Evolutionary conservation across 495 filamentous ascomycete genomes (phyloP).

Genomic region (Choiromyces venosus): DNA sequence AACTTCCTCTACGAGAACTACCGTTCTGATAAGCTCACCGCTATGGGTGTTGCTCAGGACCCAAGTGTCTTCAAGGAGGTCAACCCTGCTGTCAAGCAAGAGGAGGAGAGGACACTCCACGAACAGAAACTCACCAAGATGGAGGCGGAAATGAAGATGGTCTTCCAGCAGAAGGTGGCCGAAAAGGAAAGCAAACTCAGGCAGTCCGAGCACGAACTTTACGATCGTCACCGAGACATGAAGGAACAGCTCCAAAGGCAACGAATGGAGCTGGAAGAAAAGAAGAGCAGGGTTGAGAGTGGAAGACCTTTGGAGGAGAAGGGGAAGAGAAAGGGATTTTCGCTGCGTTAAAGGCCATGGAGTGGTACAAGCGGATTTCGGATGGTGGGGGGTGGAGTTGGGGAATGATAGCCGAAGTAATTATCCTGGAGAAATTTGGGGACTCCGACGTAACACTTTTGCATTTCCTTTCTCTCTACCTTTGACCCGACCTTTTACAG

Average conservation of each 20-base stretch:
- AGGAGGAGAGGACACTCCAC: constrained; percentile 94
- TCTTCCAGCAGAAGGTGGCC: constrained; percentile 99
- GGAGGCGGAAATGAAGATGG: constrained; percentile 99
- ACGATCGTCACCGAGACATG: constrained; percentile 97
- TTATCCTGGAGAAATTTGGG: constrained; percentile 34
- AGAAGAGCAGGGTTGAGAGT: constrained; percentile 88
- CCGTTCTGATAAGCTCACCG: constrained; percentile 95
- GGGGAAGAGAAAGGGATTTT: constrained; percentile 95
- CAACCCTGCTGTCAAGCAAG: constrained; percentile 99
- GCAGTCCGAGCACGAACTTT: constrained; percentile 97
- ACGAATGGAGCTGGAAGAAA: constrained; percentile 89
- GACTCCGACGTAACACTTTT: constrained; percentile 35
- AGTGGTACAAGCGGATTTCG: constrained; percentile 34
- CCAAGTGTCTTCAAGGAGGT: constrained; percentile 99
- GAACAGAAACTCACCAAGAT: constrained; percentile 99
- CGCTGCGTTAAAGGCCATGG: constrained; percentile 64
- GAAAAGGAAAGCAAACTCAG: constrained; percentile 99
- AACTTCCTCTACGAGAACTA: constrained; percentile 98
- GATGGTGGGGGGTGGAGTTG: constrained; percentile 2
- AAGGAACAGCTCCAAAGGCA: constrained; percentile 97
- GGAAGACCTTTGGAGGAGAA: constrained; percentile 95
- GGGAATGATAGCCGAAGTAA: constrained; percentile 28
- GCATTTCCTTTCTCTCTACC: constrained; percentile 29
- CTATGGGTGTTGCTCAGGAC: constrained; percentile 97
- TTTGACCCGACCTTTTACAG: constrained; percentile 34